phyloP scores from a whole-genome alignment of 2,329 filamentous ascomycete genomes.

The Thelonectria blattea region DNA sequence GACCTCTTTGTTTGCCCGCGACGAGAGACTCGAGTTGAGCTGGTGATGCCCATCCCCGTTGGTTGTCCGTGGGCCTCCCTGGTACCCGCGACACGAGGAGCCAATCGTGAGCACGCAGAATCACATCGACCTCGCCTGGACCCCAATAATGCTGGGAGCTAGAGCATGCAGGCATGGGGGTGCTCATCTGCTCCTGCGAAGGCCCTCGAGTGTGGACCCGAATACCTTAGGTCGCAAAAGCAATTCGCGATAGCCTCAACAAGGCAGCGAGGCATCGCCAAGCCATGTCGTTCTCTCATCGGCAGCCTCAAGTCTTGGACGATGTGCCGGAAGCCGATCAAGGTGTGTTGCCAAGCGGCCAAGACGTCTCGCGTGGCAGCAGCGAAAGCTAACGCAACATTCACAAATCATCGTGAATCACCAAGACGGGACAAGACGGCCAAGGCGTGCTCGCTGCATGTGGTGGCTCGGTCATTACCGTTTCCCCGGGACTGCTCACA shows the following conservation, averaged over 20 bases:
- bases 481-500: slow-evolving; percentile 23
- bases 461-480: slow-evolving; percentile 27
- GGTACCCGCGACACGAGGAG: not conserved
- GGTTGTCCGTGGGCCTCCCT: not conserved
- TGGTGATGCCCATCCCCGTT: not conserved
- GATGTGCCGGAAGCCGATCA: slow-evolving; percentile 34
- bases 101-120: slow-evolving; percentile 2
- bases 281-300: not conserved
- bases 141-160: slow-evolving; percentile 11
- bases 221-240: slow-evolving; percentile 3
- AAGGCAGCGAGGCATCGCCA: not conserved
- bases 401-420: slow-evolving; percentile 13
- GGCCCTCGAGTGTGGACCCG: slow-evolving; percentile 9
- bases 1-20: slow-evolving; percentile 6
- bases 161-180: slow-evolving; percentile 13
- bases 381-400: slow-evolving; percentile 5
- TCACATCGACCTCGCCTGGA: slow-evolving; percentile 1
- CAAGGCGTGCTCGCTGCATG: slow-evolving; percentile 27
- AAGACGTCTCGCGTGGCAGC: slow-evolving; percentile 17
- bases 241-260: not conserved
- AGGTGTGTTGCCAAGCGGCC: slow-evolving; percentile 33
- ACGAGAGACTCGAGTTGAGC: not conserved
- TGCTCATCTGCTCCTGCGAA: slow-evolving; percentile 1
- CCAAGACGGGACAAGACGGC: slow-evolving; percentile 16
- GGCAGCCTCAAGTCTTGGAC: slow-evolving; percentile 3